Evolutionary conservation across 176 grass and related monocot genomes (phyloP).

Genomic region (Neostapfia colusana): DNA sequence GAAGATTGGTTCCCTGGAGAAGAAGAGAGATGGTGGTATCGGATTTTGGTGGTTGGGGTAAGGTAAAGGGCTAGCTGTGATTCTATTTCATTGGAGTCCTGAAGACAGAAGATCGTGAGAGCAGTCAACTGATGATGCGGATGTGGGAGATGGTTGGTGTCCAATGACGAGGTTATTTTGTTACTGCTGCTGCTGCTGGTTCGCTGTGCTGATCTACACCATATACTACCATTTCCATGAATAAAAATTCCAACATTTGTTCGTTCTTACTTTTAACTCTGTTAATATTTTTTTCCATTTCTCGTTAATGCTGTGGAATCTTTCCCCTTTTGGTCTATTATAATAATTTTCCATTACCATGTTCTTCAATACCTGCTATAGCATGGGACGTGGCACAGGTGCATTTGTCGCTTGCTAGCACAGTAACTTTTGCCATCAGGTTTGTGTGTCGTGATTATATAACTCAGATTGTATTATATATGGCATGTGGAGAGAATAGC

Average conservation of each 20-base stretch:
- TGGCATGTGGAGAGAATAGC: conserved; percentile 6
- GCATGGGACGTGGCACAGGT: too few species aligned
- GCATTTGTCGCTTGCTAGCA: neutral
- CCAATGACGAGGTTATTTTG: conserved; percentile 16
- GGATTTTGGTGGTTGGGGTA: conserved; percentile 40
- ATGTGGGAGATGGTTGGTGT: conserved; percentile 41
- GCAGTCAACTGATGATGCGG: neutral
- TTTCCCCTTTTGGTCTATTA: neutral
- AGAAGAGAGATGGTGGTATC: conserved; percentile 31
- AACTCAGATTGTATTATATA: too few species aligned
- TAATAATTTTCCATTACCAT: neutral
- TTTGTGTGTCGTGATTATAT: neutral
- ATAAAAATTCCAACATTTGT: conserved; percentile 70
- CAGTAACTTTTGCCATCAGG: neutral
- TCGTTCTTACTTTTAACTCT: conserved; percentile 23
- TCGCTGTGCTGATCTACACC: conserved; percentile 48
- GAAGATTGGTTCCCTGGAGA: conserved; percentile 49
- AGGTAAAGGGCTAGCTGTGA: conserved; percentile 40
- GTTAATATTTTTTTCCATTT: neutral
- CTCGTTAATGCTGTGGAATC: neutral
- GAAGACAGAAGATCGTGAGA: neutral
- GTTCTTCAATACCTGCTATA: too few species aligned
- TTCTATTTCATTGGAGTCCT: conserved; percentile 24
- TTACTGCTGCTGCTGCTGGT: conserved; percentile 49
- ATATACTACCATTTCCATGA: conserved; percentile 72